Evolutionary conservation across 371 early-diverging fungal genomes (phyloP), one percentile per base, ranked within the genome.

Genomic region (Actinomortierella wolfii): DNA sequence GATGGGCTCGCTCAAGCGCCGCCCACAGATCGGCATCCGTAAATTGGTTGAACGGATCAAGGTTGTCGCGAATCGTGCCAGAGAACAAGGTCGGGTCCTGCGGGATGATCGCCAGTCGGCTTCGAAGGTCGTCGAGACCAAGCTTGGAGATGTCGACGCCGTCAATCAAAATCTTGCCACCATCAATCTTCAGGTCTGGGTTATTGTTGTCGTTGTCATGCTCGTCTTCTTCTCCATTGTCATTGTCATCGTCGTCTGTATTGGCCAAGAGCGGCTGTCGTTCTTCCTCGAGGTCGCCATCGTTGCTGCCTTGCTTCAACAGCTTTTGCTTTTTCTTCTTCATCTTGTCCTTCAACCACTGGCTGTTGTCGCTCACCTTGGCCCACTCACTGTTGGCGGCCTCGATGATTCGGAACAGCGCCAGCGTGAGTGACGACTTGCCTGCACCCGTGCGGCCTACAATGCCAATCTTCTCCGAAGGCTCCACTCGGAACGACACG

Each of bases 21-120:
- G 81, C 76, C 88, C 92, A 94, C 9, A 94, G 78, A 23, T 86
- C 82, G 15, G 77, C 68, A 52, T 90, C 90, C n/a, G 62, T 44
- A 47, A 83, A 78, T 61, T 84, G 76, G 41, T 80, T 77, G 57
- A 89, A 89, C 2, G 89, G 90, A 51, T 90, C 90, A 51, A 90
- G 67, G 64, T 90, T 90, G 50, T 75, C 79, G 14, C 90, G 78
- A 43, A 90, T 62, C 1, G 87, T 81, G n/a, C 89, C 89, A 26
- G 78, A 83, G 71, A 90, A 89, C 40, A 88, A 61, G 0, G 83
- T 83, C 2, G 90, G 90, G 44, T 89, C 89, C 61, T 88, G 86
- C 13, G 94, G 89, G 34, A 95, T 90, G 57, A 92, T 91, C 8
- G 93, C 84, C n/a, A 87, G 80, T 13, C 83, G 79, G 11, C 82